Base-by-base conservation (phyloP, 768 basidiomycete species). In the Sporobolomyces pararoseus region DNA sequence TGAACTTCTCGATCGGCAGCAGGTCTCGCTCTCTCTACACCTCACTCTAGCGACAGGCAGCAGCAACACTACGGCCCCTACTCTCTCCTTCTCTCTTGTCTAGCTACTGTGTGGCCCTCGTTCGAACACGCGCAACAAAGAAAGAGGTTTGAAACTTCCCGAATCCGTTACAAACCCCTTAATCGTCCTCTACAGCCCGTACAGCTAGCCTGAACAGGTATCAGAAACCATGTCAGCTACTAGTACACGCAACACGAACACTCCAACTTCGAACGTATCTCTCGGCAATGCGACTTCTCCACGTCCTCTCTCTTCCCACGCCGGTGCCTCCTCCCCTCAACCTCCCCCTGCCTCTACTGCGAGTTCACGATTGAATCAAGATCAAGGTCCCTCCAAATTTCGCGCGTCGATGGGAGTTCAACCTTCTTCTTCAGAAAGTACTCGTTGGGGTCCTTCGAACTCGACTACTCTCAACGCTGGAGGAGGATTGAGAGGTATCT, bases 221-320 rank as follows among this genome's bases (percentile, higher is more conserved):
- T n/a, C n/a, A n/a, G n/a, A n/a, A n/a, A n/a, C n/a, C n/a, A n/a
- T n/a, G n/a, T n/a, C n/a, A n/a, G n/a, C n/a, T n/a, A 14, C 14
- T n/a, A 47, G 46, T 47, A 47, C 39, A 17, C 39, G 46, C 46
- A 9, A 47, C 46, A 10, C 46, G 16, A 16, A 13, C 7, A 16
- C 46, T n/a, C 46, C 23, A 14, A 17, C 52, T 53, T n/a, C 31
- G 17, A 42, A 42, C 39, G 39, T 42, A 35, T 23, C 54, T 23
- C 21, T 31, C n/a, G n/a, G n/a, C n/a, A n/a, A n/a, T n/a, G n/a
- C 42, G 17, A 21, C 42, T n/a, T 44, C 58, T 27, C 58, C 42
- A 46, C 58, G 42, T 32, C 39, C 58, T 7, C 29, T 59, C 58
- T 59, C 55, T 21, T n/a, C n/a, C n/a, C 55, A 57, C 34, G 55